Base-by-base conservation (phyloP, 495 filamentous ascomycete species). In the Aspergillus homomorphus region DNA sequence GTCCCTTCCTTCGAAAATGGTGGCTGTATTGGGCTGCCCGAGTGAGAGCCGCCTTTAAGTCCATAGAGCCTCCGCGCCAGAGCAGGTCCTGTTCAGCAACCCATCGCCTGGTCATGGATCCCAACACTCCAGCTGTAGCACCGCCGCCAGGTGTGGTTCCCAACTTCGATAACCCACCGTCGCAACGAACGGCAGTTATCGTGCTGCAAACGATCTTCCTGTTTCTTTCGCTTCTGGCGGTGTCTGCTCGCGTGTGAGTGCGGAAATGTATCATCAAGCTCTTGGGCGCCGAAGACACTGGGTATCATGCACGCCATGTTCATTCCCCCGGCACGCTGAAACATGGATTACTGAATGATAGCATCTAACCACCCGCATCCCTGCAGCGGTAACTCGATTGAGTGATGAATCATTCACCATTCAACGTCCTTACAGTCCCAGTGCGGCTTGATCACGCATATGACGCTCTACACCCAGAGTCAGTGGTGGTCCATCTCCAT, bases 201-300 rank as follows among this genome's bases (percentile, higher is more conserved):
- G 43, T 57, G 44, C 14, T 49, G 18, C 3, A n/a, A 12, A 19
- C 54, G 28, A 30, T 57, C 1, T 57, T 57, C 20, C 5, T 50
- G n/a, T 22, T 48, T 21, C 54, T 57, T 4, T 42, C 50, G 54
- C 43, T 57, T 0, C 7, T 57, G 26, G 45, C 30, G 9, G 54
- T 57, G 9, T 15, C 23, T 16, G 23, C 28, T 5, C 19, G 54
- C 28, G 30, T 57, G 5, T 57, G 23, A 8, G 54, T 50, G 9
- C 54, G 54, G 6, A 43, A 44, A 1, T 18, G 54, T 2, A 42
- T 57, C 19, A 24, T 50, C 0, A 57, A 50, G 14, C 0, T 57
- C 26, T 57, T 44, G 54, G 54, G 54, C 4, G 23, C n/a, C 3
- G 54, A 57, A 24, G 54, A 57, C n/a, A 57, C 24, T 57, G 28